These are phyloP conservation scores for Synchytrium microbalum DNA, from an alignment of 371 early-diverging fungal genomes.

Conservation along the genomic window DNA sequence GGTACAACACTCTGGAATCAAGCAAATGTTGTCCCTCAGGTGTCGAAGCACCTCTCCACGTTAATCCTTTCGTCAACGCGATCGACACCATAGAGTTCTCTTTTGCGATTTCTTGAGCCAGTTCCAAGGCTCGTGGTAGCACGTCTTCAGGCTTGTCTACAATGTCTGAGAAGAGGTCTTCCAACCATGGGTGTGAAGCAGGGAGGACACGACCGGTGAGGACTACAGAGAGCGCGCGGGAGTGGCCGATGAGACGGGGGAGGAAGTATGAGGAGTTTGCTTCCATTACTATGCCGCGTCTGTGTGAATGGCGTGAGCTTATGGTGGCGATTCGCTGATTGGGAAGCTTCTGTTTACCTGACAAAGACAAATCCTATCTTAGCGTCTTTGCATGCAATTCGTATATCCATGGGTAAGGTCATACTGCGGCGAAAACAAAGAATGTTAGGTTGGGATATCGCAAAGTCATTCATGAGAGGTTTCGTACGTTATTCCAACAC, in stretches of 20 bases:
- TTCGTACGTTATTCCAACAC: no score
- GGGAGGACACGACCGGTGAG: constrained; percentile 15
- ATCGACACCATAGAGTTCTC: constrained; percentile 9
- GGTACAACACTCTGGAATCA: constrained; percentile 12
- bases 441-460: no score
- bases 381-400: no score
- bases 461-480: no score
- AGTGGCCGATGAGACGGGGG: constrained; percentile 21
- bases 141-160: constrained; percentile 16
- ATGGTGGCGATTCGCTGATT: no score
- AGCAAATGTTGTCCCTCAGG: constrained; percentile 17
- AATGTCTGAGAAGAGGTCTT: constrained; percentile 15
- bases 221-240: constrained; percentile 13
- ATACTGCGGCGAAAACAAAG: no score
- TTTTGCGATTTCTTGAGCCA: constrained; percentile 16
- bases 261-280: constrained; percentile 13
- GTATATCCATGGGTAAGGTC: no score
- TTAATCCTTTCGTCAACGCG: constrained; percentile 14
- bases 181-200: constrained; percentile 8
- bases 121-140: constrained; percentile 10
- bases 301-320: no score
- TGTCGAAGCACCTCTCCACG: constrained; percentile 14
- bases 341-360: no score
- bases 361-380: no score
- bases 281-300: constrained; percentile 8